Conservation (phyloP, 2,329 filamentous ascomycete genomes). For the Didymellaceae sp. region DNA sequence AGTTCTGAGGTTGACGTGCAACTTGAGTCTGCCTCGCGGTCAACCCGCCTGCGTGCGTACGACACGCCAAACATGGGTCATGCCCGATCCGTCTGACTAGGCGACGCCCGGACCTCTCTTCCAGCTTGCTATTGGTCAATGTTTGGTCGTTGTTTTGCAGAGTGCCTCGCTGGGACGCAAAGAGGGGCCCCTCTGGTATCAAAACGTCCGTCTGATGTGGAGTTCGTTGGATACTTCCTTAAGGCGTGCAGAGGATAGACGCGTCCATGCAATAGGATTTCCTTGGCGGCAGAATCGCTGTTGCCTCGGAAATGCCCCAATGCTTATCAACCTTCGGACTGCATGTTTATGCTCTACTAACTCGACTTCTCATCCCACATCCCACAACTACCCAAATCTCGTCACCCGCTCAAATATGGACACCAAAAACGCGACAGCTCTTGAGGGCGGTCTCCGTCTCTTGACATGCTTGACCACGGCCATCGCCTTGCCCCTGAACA, state of each 20-base stretch:
- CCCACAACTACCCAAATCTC: background rate
- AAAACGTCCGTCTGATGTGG: constrained; percentile 1
- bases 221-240: constrained; percentile 3
- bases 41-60: constrained; percentile 7
- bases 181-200: constrained; percentile 7
- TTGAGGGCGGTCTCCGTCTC: constrained; percentile 11
- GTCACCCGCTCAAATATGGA: no score
- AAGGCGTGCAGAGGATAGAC: constrained; percentile 6
- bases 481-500: constrained; percentile 9
- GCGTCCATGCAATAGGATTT: background rate
- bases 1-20: background rate
- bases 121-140: constrained; percentile 3
- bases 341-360: background rate
- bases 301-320: constrained; percentile 10
- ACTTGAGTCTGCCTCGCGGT: constrained; percentile 14
- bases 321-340: constrained; percentile 4
- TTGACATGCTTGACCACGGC: constrained; percentile 9
- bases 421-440: background rate
- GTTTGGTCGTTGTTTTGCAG: background rate
- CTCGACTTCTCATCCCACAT: background rate
- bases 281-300: constrained; percentile 14
- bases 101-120: background rate
- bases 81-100: background rate
- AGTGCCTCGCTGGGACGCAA: background rate
- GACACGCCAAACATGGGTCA: constrained; percentile 2